These are phyloP conservation scores for Rhododendron simsii DNA, from an alignment of 148 eudicot genomes.

Conservation along the genomic window DNA sequence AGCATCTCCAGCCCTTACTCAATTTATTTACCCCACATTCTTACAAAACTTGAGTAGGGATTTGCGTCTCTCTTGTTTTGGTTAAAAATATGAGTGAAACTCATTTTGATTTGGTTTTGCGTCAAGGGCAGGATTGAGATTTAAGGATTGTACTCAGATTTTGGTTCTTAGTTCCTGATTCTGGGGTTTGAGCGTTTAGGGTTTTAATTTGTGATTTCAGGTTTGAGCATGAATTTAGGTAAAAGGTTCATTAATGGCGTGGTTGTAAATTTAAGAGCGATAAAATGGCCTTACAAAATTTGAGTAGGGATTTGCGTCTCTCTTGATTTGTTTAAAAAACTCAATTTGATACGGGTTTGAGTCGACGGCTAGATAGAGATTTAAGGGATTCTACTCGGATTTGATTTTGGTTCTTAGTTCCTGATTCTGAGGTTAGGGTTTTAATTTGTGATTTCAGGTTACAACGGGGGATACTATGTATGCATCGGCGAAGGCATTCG, in stretches of 20 bases:
- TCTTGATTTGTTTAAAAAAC: neutral
- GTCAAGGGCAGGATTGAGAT: neutral
- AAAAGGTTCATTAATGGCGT: neutral
- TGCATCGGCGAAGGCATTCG: conserved; percentile 64
- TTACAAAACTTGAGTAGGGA: no score
- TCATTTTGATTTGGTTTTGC: neutral
- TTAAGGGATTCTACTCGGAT: no score
- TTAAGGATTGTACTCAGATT: neutral
- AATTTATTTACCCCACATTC: no score
- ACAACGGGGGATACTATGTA: conserved; percentile 69
- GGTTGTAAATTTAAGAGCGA: no score
- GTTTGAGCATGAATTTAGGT: neutral
- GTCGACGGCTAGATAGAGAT: neutral
- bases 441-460: conserved; percentile 34
- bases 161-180: neutral
- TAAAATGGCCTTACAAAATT: no score
- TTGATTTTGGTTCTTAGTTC: neutral
- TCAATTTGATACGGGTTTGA: neutral
- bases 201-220: no score
- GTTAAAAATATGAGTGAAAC: no score
- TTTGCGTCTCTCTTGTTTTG: no score
- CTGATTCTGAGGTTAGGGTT: neutral
- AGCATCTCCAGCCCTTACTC: no score
- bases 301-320: neutral
- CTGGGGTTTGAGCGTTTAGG: neutral